These are phyloP conservation scores for Syzygium oleosum DNA, from an alignment of 345 rosid genomes.

Conservation along the genomic window DNA sequence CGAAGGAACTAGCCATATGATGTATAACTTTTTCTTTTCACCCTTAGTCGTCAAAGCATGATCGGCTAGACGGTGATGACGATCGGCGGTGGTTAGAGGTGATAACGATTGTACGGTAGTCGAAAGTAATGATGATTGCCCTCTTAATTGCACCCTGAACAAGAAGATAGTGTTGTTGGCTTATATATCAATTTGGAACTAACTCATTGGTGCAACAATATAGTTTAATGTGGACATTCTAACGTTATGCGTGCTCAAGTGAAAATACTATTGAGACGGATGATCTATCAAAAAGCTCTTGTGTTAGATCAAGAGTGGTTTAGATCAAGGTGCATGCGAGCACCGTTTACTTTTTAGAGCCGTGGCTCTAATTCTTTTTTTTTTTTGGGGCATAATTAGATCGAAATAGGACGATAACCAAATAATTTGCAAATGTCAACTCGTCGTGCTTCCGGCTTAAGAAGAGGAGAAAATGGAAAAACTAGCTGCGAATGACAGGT, in stretches of 20 bases:
- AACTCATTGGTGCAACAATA: background rate
- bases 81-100: background rate
- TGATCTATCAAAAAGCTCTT: background rate
- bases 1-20: no score
- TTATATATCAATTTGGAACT: background rate
- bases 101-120: background rate
- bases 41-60: background rate
- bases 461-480: background rate
- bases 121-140: background rate
- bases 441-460: background rate
- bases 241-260: background rate
- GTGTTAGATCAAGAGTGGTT: background rate
- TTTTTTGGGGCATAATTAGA: background rate
- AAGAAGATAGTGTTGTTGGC: background rate
- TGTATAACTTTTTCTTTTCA: background rate
- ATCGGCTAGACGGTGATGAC: background rate
- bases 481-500: background rate
- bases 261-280: background rate
- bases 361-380: background rate
- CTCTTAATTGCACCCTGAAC: background rate
- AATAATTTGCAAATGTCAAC: background rate
- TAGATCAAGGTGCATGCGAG: background rate
- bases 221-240: background rate
- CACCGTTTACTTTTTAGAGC: background rate
- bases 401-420: background rate